These are phyloP conservation scores for Coemansia sp. DNA, from an alignment of 192 early-diverging fungal species.

Conservation along the genomic window DNA sequence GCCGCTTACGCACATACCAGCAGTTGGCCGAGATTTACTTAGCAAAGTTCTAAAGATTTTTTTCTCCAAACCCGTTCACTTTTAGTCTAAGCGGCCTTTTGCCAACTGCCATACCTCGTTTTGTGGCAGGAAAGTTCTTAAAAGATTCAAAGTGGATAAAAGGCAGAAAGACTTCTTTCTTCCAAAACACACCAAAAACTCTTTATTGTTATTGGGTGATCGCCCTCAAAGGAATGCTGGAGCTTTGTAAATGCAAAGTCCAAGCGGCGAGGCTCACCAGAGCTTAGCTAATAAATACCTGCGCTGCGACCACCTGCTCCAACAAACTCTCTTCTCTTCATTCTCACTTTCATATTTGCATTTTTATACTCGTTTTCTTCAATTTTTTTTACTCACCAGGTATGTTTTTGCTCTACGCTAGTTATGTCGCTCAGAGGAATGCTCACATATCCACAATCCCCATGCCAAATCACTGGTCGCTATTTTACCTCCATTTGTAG, in stretches of 20 bases:
- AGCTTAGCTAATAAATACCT: not conserved
- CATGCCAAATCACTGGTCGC: not conserved
- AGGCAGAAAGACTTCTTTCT: not conserved
- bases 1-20: not conserved
- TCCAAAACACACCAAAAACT: not conserved
- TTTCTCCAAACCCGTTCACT: not conserved
- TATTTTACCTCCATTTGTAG: not conserved
- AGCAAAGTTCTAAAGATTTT: not conserved
- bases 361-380: not conserved
- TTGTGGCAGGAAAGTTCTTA: not conserved
- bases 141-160: not conserved
- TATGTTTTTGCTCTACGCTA: not conserved
- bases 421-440: not conserved
- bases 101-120: not conserved
- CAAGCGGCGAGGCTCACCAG: not conserved
- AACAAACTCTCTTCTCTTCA: not conserved
- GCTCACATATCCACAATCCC: not conserved
- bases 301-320: not conserved
- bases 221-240: not conserved
- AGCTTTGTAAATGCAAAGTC: not conserved
- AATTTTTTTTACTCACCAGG: not conserved
- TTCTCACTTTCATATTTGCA: not conserved
- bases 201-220: not conserved
- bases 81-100: slow-evolving; percentile 1
- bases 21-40: not conserved